phyloP scores from a whole-genome alignment of 768 basidiomycete genomes.

The Lactarius quietus region DNA sequence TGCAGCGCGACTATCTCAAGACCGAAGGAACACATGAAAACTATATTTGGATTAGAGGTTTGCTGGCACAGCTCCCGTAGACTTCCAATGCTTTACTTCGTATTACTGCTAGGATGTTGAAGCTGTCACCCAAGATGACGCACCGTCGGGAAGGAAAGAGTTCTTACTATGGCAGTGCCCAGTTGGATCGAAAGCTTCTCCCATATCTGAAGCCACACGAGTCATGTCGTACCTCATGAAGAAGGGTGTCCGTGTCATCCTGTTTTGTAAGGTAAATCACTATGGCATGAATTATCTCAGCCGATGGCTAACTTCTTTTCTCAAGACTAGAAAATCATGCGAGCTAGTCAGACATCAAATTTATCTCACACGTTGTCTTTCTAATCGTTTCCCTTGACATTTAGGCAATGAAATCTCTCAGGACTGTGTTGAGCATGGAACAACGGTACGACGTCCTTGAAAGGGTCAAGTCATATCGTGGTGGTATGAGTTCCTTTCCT shows the following conservation, averaged over 20 bases:
- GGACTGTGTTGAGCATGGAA: slow-evolving; percentile 65
- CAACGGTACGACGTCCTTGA: slow-evolving; percentile 73
- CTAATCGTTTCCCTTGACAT: not conserved
- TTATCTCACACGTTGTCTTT: not conserved
- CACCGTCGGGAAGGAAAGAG: slow-evolving; percentile 78
- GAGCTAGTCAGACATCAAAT: slow-evolving; percentile 55
- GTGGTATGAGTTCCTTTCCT: slow-evolving; percentile 46
- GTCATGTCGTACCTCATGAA: slow-evolving; percentile 83
- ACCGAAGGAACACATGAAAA: slow-evolving; percentile 70
- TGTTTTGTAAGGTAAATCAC: slow-evolving; percentile 76
- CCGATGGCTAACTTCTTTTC: slow-evolving; percentile 2
- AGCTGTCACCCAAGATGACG: slow-evolving; percentile 74
- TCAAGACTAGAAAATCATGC: slow-evolving; percentile 73
- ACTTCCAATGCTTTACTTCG: not conserved
- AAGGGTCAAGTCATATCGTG: slow-evolving; percentile 77
- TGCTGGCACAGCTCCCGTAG: slow-evolving; percentile 2
- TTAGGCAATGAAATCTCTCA: slow-evolving; percentile 77
- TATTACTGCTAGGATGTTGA: slow-evolving; percentile 46
- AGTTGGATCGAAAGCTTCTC: slow-evolving; percentile 49
- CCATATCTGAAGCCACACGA: slow-evolving; percentile 63
- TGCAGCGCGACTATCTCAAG: slow-evolving; percentile 87
- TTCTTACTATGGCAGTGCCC: slow-evolving; percentile 77
- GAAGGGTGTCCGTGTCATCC: slow-evolving; percentile 70
- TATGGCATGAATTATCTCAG: not conserved
- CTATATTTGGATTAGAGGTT: slow-evolving; percentile 63